Evolutionary conservation across 2,329 filamentous ascomycete genomes (phyloP).

Genomic region (Blastomyces percursus): DNA sequence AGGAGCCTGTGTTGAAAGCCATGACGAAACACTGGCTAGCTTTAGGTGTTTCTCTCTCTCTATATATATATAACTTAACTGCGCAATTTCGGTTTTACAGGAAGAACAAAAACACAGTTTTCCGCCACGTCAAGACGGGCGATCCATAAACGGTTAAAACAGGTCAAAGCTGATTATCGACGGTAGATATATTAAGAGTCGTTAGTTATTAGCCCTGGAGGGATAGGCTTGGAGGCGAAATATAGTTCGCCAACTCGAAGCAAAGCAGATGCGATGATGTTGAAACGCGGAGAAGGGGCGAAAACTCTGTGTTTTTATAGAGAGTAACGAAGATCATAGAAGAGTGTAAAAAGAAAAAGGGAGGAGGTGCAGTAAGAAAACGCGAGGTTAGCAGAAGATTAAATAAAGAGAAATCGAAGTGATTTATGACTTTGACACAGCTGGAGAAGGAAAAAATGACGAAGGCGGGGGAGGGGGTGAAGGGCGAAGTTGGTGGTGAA

Average conservation of each 20-base stretch:
- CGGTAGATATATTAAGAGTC: not conserved
- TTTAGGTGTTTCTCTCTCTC: not conserved
- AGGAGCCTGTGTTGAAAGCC: conserved; percentile 13
- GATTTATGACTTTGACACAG: not conserved
- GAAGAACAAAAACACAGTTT: not conserved
- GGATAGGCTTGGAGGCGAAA: not conserved
- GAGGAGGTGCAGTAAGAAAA: not conserved
- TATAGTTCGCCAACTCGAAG: not conserved
- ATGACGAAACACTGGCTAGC: conserved; percentile 6
- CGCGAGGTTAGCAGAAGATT: not conserved
- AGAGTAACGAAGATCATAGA: not conserved
- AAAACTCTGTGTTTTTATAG: not conserved
- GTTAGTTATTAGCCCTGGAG: not conserved
- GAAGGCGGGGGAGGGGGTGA: not conserved
- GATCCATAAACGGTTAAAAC: not conserved
- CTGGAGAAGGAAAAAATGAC: not conserved
- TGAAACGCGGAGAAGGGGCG: not conserved
- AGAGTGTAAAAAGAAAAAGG: too few species aligned
- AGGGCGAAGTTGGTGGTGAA: not conserved
- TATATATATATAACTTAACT: not conserved
- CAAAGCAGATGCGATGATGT: not conserved
- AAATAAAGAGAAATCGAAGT: not conserved
- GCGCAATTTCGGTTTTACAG: not conserved
- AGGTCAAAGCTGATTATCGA: not conserved
- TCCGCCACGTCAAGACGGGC: not conserved